Base-by-base conservation (phyloP, 2,329 filamentous ascomycete species). In the Hymenoscyphus repandus region DNA sequence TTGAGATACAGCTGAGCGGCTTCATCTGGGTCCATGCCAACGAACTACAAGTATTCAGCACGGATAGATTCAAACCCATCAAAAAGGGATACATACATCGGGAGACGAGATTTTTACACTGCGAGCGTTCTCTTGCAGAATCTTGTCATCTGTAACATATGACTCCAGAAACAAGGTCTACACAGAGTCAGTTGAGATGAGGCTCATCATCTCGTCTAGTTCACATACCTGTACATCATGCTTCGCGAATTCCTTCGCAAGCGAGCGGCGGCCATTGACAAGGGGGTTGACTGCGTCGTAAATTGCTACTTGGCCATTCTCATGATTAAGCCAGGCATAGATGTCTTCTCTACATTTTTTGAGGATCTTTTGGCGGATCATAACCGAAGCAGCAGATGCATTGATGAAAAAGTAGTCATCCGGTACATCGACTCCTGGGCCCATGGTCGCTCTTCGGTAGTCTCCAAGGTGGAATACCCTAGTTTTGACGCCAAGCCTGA, bases 331-430 rank as follows among this genome's bases (percentile, higher is more conserved):
- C 76, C 96, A 99, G 49, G 87, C 85, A 65, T 96, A 96, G 51
- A 99, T 96, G 64, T 99, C 93, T 66, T 97, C 91, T 52, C 93
- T 84, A 62, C 93, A 99, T 68, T 95, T 95, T 72, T 96, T 96
- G 17, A 99, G 76, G 47, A 99, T 99, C 74, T 96, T 96, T 69
- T 97, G 93, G 32, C 93, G 84, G 45, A 99, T 74, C 58, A 97
- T 82, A n/a, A 97, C 88, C 1, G 93, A 95, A 11, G 88, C 82
- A 3, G 92, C 89, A 22, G 90, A 93, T 27, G 95, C 92, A 66
- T 97, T 91, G 22, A 95, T 86, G 67, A 92, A 96, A 73, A 99
- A 99, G 70, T 99, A 99, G 68, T 99, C 93, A 57, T 96, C 89
- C 1, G 93, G 95, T 13, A 99, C 87, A 51, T 91, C 83, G 50